These are phyloP conservation scores for Ophiostoma novo-ulmi DNA, from an alignment of 2,329 filamentous ascomycete genomes.

Conservation along the genomic window DNA sequence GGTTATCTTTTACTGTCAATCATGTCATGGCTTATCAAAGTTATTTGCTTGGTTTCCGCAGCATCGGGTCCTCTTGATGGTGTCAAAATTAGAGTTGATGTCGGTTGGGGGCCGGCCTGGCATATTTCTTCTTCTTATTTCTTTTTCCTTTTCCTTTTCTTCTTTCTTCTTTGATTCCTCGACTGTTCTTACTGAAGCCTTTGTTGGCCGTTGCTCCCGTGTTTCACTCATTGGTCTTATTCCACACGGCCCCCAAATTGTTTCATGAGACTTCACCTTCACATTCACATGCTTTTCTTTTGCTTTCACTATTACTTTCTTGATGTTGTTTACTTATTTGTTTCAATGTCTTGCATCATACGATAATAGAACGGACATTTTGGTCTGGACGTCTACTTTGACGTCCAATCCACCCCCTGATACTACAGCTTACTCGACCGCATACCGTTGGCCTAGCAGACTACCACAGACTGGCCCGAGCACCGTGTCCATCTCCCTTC, in stretches of 20 bases:
- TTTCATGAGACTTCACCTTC: background rate
- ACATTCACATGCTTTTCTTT: background rate
- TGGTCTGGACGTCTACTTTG: too few relatives aligned
- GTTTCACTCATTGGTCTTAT: background rate
- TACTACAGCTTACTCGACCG: too few relatives aligned
- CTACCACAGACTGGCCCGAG: background rate
- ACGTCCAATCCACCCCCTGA: too few relatives aligned
- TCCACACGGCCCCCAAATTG: background rate
- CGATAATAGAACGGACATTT: too few relatives aligned
- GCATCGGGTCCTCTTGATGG: background rate
- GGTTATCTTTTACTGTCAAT: too few relatives aligned
- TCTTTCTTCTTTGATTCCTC: background rate
- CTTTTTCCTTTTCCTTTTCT: background rate
- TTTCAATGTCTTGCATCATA: too few relatives aligned
- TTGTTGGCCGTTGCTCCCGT: background rate
- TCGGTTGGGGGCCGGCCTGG: background rate
- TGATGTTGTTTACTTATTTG: background rate
- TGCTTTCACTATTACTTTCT: background rate
- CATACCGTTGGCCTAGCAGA: too few relatives aligned
- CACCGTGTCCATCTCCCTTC: background rate
- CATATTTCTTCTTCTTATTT: too few relatives aligned
- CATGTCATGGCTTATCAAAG: too few relatives aligned
- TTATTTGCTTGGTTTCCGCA: too few relatives aligned
- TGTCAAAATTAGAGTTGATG: background rate
- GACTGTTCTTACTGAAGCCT: too few relatives aligned